Conservation (phyloP, 2,329 filamentous ascomycete species). For the Hypoxylon rubiginosum region DNA sequence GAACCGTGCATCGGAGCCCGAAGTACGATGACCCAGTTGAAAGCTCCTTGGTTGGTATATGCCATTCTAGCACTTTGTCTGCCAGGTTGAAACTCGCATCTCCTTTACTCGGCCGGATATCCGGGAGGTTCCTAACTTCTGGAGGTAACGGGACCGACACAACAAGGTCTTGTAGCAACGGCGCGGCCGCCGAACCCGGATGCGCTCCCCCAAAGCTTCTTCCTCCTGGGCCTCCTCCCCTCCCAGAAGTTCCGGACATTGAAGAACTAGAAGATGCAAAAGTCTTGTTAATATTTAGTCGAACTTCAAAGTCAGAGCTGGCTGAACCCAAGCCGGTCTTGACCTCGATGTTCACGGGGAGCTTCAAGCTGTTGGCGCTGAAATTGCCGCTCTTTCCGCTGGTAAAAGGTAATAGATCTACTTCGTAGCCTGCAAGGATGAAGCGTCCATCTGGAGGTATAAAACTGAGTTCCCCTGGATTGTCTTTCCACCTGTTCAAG, state of each 20-base stretch:
- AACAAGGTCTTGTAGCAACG: conserved; percentile 79
- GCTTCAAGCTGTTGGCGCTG: conserved; percentile 75
- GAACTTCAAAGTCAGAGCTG: conserved; percentile 90
- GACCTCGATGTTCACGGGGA: conserved; percentile 86
- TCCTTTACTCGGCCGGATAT: conserved; percentile 83
- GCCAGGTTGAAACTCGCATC: conserved; percentile 85
- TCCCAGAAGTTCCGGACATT: conserved; percentile 56
- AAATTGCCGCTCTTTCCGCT: conserved; percentile 68
- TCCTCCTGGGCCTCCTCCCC: conserved; percentile 57
- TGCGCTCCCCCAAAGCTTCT: conserved; percentile 62
- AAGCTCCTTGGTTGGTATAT: conserved; percentile 82
- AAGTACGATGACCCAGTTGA: conserved; percentile 76
- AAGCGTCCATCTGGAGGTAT: conserved; percentile 95
- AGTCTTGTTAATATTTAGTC: conserved; percentile 77
- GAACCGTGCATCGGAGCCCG: conserved; percentile 82
- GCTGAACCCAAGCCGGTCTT: conserved; percentile 80
- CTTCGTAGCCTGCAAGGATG: conserved; percentile 93
- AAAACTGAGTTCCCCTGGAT: conserved; percentile 93
- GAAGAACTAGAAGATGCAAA: conserved; percentile 62
- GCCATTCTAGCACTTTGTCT: conserved; percentile 83
- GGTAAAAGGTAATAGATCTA: conserved; percentile 84
- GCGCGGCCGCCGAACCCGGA: conserved; percentile 68
- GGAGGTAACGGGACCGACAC: conserved; percentile 84
- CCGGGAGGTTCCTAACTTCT: conserved; percentile 84
- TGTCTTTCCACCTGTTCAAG: conserved; percentile 88